Conservation (phyloP, 805 yeast genomes). For the Ogataea saltuana region DNA sequence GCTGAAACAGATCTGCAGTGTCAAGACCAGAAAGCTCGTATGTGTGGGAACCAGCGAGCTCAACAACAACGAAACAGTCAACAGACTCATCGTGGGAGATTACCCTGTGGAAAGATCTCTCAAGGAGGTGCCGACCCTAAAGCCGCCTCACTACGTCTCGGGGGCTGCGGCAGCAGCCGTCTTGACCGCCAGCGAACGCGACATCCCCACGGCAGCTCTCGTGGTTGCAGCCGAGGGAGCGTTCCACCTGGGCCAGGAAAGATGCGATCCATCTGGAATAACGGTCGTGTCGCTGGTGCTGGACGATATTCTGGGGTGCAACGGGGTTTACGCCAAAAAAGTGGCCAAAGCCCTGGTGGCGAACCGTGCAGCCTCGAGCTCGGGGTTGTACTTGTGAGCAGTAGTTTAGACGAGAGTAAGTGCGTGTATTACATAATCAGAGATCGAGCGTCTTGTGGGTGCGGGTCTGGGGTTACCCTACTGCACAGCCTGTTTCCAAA, state of each 20-base stretch:
- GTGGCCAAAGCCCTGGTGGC: constrained; percentile 16
- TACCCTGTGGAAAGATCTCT: constrained; percentile 4
- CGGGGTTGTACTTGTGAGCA: constrained; percentile 22
- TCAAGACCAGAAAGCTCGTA: constrained; percentile 15
- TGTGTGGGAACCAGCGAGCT: constrained; percentile 30
- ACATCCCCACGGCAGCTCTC: constrained; percentile 17
- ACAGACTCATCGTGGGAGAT: constrained; percentile 17
- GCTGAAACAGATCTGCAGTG: constrained; percentile 18
- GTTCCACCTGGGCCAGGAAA: constrained; percentile 43
- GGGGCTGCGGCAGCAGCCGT: constrained; percentile 45
- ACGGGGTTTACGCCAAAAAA: constrained; percentile 7
- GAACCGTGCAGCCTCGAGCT: constrained; percentile 20
- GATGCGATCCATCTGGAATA: constrained; percentile 41
- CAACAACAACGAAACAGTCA: constrained; percentile 18
- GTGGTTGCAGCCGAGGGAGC: constrained; percentile 50
- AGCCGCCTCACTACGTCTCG: constrained; percentile 51
- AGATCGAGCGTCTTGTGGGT: not conserved
- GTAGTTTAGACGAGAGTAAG: no score
- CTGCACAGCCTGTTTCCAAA: constrained; percentile 4
- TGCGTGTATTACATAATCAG: not conserved
- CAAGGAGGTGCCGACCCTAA: constrained; percentile 37
- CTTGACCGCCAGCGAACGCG: constrained; percentile 29
- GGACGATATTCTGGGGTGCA: constrained; percentile 16
- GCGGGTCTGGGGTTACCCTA: constrained; percentile 8
- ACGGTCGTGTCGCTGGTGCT: constrained; percentile 35